A percentile compares a stretch with the other conserved stretches of the same genome.
phyloP scores from a whole-genome alignment of 257 asterid species.

The Solanum piurae region DNA sequence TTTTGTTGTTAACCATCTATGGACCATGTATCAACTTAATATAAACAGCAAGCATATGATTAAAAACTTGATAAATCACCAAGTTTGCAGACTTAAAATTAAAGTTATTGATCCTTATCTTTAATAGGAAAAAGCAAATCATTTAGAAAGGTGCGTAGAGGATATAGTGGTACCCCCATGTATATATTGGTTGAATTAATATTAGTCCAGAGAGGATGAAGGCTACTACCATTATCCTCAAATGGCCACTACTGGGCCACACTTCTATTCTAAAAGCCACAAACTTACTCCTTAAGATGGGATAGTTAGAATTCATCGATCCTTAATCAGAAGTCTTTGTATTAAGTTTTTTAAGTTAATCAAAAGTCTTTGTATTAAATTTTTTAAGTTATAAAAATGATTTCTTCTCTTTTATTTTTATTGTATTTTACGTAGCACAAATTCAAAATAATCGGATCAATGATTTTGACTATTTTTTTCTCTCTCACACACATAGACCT shows the following conservation, averaged over 20 bases:
- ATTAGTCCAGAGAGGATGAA: constrained; percentile 26
- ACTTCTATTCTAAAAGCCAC: neutral
- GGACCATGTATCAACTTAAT: neutral
- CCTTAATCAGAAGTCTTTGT: neutral
- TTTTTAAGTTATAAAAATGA: neutral
- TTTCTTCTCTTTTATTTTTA: no score
- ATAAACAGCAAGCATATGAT: neutral
- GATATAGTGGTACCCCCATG: neutral
- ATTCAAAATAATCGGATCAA: neutral
- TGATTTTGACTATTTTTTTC: neutral
- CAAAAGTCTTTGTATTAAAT: neutral
- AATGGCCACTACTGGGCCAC: neutral
- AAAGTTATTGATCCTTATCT: neutral
- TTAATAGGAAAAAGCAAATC: neutral
- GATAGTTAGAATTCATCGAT: neutral
- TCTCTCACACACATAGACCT: neutral
- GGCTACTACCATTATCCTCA: constrained; percentile 9
- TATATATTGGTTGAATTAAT: constrained; percentile 2
- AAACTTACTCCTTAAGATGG: neutral
- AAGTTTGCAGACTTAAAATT: neutral
- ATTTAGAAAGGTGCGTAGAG: neutral
- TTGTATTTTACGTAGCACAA: neutral
- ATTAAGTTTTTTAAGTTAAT: neutral
- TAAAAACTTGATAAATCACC: neutral
- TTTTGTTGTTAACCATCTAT: neutral